These are phyloP conservation scores for Musa acuminata DNA, from an alignment of 176 grass and related monocot genomes.

Conservation along the genomic window DNA sequence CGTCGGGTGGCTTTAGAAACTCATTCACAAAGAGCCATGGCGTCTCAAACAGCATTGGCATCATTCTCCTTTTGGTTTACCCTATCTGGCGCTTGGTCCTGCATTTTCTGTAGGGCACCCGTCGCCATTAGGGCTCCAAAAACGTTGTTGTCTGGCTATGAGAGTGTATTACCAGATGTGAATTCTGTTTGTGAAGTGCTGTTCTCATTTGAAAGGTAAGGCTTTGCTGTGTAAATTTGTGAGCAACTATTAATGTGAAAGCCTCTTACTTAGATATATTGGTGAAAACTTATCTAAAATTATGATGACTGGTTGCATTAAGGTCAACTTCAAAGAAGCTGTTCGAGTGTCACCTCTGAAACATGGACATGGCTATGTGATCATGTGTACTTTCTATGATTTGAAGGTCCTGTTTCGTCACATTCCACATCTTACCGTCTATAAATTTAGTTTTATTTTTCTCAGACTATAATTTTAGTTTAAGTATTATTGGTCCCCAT, in stretches of 20 bases:
- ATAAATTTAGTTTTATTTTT: too few relatives aligned
- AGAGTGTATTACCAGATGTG: background rate
- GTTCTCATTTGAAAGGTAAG: background rate
- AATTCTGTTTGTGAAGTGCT: background rate
- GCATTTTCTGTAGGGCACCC: conserved; percentile 18
- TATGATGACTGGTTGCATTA: too few relatives aligned
- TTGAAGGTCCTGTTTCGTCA: too few relatives aligned
- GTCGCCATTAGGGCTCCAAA: background rate
- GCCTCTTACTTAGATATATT: background rate
- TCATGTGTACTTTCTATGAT: too few relatives aligned
- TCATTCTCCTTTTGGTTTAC: conserved; percentile 74
- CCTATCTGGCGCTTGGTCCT: conserved; percentile 61
- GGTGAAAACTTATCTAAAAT: background rate
- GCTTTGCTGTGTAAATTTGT: background rate
- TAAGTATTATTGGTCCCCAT: too few relatives aligned
- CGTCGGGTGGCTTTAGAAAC: conserved; percentile 70
- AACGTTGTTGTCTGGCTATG: too few relatives aligned
- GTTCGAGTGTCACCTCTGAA: too few relatives aligned
- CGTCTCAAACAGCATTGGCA: conserved; percentile 65
- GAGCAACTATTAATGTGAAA: background rate
- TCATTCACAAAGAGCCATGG: conserved; percentile 71
- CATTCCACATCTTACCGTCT: too few relatives aligned
- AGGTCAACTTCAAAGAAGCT: too few relatives aligned
- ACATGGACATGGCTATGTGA: too few relatives aligned
- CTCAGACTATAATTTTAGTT: too few relatives aligned